These are phyloP conservation scores for Botrytis fragariae DNA, from an alignment of 2,329 filamentous ascomycete species.

Conservation along the genomic window DNA sequence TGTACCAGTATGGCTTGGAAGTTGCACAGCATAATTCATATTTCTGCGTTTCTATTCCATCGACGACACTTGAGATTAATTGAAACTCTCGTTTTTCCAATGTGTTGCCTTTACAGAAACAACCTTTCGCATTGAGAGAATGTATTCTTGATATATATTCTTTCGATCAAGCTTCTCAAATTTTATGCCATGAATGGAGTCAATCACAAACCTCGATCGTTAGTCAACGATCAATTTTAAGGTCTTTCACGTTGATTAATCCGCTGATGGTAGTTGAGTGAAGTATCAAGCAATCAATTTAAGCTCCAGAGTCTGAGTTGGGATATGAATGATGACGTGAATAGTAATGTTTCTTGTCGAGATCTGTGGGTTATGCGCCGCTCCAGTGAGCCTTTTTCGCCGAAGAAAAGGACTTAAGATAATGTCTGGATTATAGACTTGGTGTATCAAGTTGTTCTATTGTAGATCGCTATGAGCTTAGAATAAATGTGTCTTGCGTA, in stretches of 20 bases:
- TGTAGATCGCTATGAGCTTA: no score
- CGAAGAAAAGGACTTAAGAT: neutral
- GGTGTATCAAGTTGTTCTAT: neutral
- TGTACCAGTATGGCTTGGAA: neutral
- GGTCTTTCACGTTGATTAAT: neutral
- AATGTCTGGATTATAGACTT: neutral
- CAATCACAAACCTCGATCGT: conserved; percentile 26
- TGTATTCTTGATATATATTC: no score
- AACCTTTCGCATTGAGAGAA: no score
- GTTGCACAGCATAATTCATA: no score
- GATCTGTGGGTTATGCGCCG: neutral
- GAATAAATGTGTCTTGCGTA: neutral
- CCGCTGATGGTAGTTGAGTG: neutral
- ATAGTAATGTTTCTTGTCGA: neutral
- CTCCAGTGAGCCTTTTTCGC: no score
- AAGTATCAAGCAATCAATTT: neutral
- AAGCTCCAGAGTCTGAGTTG: neutral
- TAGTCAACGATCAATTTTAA: conserved; percentile 26
- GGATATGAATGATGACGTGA: neutral
- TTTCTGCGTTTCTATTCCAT: no score
- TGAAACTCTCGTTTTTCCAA: no score
- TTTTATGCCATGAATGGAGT: neutral
- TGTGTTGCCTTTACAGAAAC: no score
- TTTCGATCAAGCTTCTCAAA: neutral
- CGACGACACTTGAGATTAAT: no score